Evolutionary conservation across 2,329 filamentous ascomycete species (phyloP).

Genomic region (Cylindrodendrum hubeiense): DNA sequence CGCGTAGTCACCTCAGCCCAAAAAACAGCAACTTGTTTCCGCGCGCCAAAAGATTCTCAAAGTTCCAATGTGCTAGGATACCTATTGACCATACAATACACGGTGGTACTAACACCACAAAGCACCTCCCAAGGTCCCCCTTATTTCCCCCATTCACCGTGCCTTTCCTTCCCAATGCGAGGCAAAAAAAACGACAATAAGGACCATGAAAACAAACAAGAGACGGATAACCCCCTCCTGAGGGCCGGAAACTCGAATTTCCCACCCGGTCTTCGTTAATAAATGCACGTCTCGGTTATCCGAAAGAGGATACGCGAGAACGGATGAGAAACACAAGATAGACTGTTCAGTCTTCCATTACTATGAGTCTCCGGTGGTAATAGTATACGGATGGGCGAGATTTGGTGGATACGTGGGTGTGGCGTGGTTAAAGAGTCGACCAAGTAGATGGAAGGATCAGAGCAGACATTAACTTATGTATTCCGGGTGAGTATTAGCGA

Average conservation of each 20-base stretch:
- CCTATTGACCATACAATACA: slow-evolving; percentile 41
- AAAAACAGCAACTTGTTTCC: not conserved
- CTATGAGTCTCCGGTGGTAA: not conserved
- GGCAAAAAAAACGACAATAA: slow-evolving; percentile 16
- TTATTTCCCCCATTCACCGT: slow-evolving; percentile 23
- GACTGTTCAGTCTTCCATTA: not conserved
- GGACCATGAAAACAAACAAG: not conserved
- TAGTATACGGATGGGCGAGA: not conserved
- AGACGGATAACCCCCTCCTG: not conserved
- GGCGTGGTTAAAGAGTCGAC: slow-evolving; percentile 1
- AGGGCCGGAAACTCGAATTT: not conserved
- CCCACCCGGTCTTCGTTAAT: not conserved
- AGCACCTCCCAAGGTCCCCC: slow-evolving; percentile 19
- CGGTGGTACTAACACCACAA: slow-evolving; percentile 37
- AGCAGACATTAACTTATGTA: slow-evolving; percentile 27
- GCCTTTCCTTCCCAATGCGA: slow-evolving; percentile 27
- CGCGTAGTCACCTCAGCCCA: not conserved
- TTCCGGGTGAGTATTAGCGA: slow-evolving; percentile 6
- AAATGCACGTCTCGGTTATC: not conserved
- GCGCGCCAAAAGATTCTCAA: slow-evolving; percentile 13
- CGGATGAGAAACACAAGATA: not conserved
- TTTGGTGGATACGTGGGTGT: not conserved
- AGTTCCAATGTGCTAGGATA: slow-evolving; percentile 35
- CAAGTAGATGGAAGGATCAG: slow-evolving; percentile 8
- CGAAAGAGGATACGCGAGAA: not conserved